Evolutionary conservation across 2,329 filamentous ascomycete species (phyloP).

Genomic region (Aspergillus ibericus): DNA sequence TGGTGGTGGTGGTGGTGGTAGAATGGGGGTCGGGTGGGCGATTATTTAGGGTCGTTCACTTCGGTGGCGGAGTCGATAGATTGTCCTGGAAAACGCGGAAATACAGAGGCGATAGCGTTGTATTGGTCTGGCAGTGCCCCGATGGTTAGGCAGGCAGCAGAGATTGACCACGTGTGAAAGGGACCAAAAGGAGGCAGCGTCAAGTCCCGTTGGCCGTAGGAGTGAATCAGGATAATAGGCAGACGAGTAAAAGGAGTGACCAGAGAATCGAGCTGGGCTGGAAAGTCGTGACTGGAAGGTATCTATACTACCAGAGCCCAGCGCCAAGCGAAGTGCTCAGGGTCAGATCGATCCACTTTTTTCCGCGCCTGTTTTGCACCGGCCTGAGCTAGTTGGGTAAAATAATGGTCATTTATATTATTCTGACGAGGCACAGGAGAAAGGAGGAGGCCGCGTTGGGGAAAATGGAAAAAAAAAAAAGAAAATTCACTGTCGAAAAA

Average conservation of each 20-base stretch:
- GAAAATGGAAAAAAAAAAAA: not conserved
- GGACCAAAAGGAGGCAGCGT: not conserved
- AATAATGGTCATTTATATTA: conserved; percentile 10
- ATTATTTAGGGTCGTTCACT: not conserved
- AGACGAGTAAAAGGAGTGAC: not conserved
- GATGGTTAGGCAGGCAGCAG: conserved; percentile 1
- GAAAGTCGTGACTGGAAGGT: conserved; percentile 6
- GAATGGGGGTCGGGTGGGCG: not conserved
- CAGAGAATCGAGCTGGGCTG: conserved; percentile 14
- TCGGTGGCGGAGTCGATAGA: conserved; percentile 1
- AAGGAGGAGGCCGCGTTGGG: not conserved
- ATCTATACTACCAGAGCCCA: conserved; percentile 11
- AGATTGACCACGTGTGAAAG: not conserved
- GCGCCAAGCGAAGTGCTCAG: conserved; percentile 20
- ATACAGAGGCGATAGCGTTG: not conserved
- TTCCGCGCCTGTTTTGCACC: conserved; percentile 12
- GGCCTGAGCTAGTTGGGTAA: conserved; percentile 11
- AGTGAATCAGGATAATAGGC: conserved; percentile 7
- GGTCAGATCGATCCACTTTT: conserved; percentile 28
- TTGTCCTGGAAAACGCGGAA: not conserved
- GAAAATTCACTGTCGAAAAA: not conserved
- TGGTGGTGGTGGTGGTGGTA: not conserved
- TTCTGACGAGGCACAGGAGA: not conserved
- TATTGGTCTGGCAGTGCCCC: not conserved
- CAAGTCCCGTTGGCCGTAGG: not conserved